Conservation (phyloP, 345 rosid genomes). For the Nephelium lappaceum region DNA sequence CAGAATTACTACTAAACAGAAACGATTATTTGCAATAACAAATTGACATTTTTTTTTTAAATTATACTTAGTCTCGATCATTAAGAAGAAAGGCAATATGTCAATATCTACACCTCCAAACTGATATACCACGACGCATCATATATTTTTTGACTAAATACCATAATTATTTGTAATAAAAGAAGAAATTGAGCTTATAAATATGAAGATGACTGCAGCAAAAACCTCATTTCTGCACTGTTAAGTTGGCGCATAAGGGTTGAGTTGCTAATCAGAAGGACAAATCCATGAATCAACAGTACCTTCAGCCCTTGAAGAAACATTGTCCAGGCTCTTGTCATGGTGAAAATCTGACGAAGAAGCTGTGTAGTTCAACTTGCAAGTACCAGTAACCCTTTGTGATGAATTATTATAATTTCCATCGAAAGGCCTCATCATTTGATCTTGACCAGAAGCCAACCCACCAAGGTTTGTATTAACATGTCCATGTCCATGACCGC, state of each 20-base stretch:
- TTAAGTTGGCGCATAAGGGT: neutral
- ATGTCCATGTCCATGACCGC: slow-evolving; percentile 22
- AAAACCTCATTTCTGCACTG: slow-evolving; percentile 5
- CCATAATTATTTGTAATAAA: slow-evolving; percentile 23
- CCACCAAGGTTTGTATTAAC: slow-evolving; percentile 30
- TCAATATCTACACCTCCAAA: neutral
- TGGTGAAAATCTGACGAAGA: slow-evolving; percentile 56
- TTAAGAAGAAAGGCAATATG: slow-evolving; percentile 6
- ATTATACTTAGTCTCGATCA: neutral
- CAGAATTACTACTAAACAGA: neutral
- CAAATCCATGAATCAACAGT: slow-evolving; percentile 76
- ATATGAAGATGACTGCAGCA: neutral
- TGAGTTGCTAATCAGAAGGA: slow-evolving; percentile 49
- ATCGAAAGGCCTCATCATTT: slow-evolving; percentile 29
- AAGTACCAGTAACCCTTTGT: slow-evolving; percentile 31
- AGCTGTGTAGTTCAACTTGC: slow-evolving; percentile 47
- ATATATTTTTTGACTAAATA: neutral
- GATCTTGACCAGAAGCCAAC: slow-evolving; percentile 16
- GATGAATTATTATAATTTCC: slow-evolving; percentile 27
- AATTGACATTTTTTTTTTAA: neutral
- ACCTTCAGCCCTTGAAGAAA: slow-evolving; percentile 46
- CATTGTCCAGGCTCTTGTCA: slow-evolving; percentile 52
- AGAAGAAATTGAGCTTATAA: neutral
- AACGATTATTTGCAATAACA: neutral
- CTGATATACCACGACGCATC: neutral